These are phyloP conservation scores for Azolla pinnata DNA, from an alignment of 75 land plant species.

Conservation along the genomic window DNA sequence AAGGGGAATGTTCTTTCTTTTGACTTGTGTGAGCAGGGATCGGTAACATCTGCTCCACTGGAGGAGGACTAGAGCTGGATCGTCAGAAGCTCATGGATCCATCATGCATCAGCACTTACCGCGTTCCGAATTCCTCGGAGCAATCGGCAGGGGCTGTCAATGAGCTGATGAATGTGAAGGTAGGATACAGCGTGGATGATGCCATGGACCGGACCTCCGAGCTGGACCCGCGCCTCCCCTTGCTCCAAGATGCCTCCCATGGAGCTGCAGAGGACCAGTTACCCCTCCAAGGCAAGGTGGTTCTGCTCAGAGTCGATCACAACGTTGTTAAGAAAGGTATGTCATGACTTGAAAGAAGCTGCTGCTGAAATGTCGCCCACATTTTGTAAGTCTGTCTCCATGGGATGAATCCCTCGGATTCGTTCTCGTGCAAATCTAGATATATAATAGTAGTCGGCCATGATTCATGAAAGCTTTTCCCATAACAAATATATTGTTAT, in stretches of 20 bases:
- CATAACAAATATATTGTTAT: background rate
- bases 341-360: background rate
- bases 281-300: slow-evolving; percentile 41
- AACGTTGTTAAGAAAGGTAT: slow-evolving; percentile 49
- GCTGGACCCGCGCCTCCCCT: slow-evolving; percentile 34
- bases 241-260: slow-evolving; percentile 45
- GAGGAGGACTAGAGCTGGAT: too few relatives aligned
- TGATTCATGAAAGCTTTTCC: background rate
- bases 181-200: slow-evolving; percentile 41
- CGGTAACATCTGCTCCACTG: too few relatives aligned
- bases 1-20: too few relatives aligned
- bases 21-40: too few relatives aligned
- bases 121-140: too few relatives aligned
- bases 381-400: background rate
- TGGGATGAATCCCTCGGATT: background rate
- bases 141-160: too few relatives aligned
- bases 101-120: too few relatives aligned
- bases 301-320: slow-evolving; percentile 46
- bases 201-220: slow-evolving; percentile 16
- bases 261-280: too few relatives aligned
- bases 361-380: background rate
- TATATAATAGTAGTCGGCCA: background rate
- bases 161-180: slow-evolving; percentile 21
- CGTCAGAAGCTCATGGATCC: too few relatives aligned
- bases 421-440: background rate